These are phyloP conservation scores for Carallia brachiata DNA, from an alignment of 345 rosid species.

Conservation along the genomic window DNA sequence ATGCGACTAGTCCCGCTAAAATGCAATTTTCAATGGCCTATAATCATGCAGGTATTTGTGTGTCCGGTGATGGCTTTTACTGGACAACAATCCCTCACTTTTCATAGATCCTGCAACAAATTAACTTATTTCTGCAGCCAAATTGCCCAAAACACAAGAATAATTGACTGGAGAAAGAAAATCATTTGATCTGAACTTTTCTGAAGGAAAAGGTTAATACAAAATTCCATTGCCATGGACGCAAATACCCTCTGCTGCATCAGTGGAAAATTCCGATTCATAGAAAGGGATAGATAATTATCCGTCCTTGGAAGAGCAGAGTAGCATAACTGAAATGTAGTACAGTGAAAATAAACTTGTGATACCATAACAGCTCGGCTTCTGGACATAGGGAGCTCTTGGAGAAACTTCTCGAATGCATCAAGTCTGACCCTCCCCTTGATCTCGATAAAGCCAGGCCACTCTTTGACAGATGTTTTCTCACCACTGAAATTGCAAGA, in stretches of 20 bases:
- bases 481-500: constrained; percentile 67
- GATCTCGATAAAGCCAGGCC: constrained; percentile 71
- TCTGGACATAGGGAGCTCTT: constrained; percentile 89
- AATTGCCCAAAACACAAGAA: background rate
- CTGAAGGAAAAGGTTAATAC: constrained; percentile 9
- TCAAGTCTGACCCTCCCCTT: constrained; percentile 92
- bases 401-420: constrained; percentile 93
- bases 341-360: constrained; percentile 43
- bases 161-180: background rate
- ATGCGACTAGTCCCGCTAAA: too few relatives aligned
- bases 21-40: background rate
- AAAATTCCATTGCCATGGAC: constrained; percentile 7
- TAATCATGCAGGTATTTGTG: background rate
- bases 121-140: background rate
- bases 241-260: constrained; percentile 15
- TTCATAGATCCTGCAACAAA: background rate
- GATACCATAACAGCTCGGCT: constrained; percentile 93
- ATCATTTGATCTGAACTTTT: constrained; percentile 8
- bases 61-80: background rate
- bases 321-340: constrained; percentile 31
- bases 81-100: background rate
- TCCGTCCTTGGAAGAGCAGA: constrained; percentile 13
- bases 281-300: constrained; percentile 6
- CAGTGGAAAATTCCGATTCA: constrained; percentile 8
- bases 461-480: constrained; percentile 53